Evolutionary conservation across 306 rosid species (phyloP), one percentile per base, ranked within the genome.

Genomic region (Mimosa bimucronata): DNA sequence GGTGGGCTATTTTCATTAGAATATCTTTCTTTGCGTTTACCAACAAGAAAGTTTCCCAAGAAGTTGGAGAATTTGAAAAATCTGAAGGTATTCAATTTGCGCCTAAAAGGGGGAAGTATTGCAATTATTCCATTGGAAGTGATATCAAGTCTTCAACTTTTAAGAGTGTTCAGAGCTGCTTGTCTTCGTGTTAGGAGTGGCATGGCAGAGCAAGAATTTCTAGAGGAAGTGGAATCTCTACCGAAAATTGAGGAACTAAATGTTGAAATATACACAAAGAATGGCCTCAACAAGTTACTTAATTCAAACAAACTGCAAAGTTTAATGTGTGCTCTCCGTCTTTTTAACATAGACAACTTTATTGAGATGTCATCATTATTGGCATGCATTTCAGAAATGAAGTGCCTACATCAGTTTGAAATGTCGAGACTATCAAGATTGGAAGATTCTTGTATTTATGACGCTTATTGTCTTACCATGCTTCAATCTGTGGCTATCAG

Each of bases 91-190:
- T 6, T 28, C 30, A 21, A 5, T 15, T 29, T 62, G 40, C 0
- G 0, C 18, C 0, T 26, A 15, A 10, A 0, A 1, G 5, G 0
- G 0, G 16, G 6, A 9, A 12, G 0, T 25, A 11, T 10, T 60
- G 18, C 16, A 23, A 26, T 1, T 26, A 25, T 60, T 25, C 66
- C 9, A 5, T 61, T 6, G 67, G n/a, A 14, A 28, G 67, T 28
- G 37, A 28, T 61, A 13, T 28, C 67, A 28, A 28, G 38, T 61
- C 38, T 61, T 61, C 19, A 61, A 28, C 67, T 12, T 0, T 61
- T 61, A 28, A 61, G 67, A 61, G 67, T 28, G n/a, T 61, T 61
- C 1, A 61, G n/a, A 28, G 31, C n/a, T n/a, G n/a, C n/a, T n/a
- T n/a, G n/a, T n/a, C n/a, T n/a, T n/a, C n/a, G n/a, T n/a, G n/a